A percentile compares a stretch with the other conserved stretches of the same genome.
These are phyloP conservation scores for Elongisporangium prolatum DNA, from an alignment of 352 stramenopile genomes.

Conservation along the genomic window DNA sequence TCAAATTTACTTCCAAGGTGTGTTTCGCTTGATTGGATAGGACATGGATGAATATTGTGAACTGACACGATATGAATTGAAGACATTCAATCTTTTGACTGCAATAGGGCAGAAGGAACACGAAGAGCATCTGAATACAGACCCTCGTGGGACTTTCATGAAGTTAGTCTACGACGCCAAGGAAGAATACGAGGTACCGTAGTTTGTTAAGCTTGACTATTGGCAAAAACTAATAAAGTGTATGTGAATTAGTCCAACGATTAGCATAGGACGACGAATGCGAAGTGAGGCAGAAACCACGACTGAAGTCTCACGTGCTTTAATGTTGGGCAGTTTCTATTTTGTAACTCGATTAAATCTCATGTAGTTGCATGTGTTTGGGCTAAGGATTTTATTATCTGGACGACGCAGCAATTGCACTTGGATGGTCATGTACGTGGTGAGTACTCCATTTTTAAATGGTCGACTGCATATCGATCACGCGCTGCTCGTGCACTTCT, in stretches of 20 bases:
- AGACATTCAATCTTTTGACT: background rate
- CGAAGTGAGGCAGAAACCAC: too few species aligned
- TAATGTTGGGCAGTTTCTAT: too few species aligned
- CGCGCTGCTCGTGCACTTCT: slow-evolving; percentile 27
- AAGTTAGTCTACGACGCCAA: background rate
- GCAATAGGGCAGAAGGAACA: background rate
- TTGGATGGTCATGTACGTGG: slow-evolving; percentile 43
- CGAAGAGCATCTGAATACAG: background rate
- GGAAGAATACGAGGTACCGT: background rate
- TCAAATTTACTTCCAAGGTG: background rate
- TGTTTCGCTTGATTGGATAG: too few species aligned
- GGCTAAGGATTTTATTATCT: too few species aligned
- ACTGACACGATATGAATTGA: background rate
- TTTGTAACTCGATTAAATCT: too few species aligned
- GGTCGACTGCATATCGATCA: slow-evolving; percentile 36
- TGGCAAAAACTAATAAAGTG: background rate
- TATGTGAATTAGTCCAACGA: background rate
- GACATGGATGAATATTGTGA: too few species aligned
- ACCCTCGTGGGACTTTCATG: background rate
- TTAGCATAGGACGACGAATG: too few species aligned
- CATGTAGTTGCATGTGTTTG: too few species aligned
- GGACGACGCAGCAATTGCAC: background rate
- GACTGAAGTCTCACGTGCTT: too few species aligned
- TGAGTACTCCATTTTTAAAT: slow-evolving; percentile 75
- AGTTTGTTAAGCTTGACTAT: background rate